These are phyloP conservation scores for Dovyalis caffra DNA, from an alignment of 345 rosid species.

Conservation along the genomic window DNA sequence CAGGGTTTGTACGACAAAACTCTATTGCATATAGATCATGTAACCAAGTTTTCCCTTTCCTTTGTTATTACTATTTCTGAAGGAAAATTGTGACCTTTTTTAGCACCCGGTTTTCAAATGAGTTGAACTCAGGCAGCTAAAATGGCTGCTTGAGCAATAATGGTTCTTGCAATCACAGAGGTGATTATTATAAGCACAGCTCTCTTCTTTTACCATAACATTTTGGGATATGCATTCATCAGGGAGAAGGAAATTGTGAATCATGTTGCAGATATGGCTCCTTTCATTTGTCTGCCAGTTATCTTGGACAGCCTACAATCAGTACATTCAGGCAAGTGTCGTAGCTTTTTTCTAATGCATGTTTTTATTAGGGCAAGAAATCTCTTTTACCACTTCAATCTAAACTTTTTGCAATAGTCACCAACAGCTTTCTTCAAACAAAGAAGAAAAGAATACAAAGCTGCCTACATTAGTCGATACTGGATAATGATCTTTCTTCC, in stretches of 20 bases:
- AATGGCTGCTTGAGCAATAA: conserved; percentile 25
- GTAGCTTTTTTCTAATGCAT: neutral
- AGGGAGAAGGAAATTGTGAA: conserved; percentile 36
- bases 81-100: neutral
- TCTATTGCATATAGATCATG: too few species aligned
- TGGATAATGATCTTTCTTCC: neutral
- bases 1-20: neutral
- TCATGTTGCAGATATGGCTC: conserved; percentile 35
- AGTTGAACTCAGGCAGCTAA: conserved; percentile 46
- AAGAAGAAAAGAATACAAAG: neutral
- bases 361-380: neutral
- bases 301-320: conserved; percentile 35
- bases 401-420: neutral
- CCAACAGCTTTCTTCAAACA: neutral
- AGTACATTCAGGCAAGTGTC: conserved; percentile 36
- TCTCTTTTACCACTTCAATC: neutral
- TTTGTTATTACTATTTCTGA: neutral
- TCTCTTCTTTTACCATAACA: conserved; percentile 29
- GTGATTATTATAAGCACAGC: conserved; percentile 24
- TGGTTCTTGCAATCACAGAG: conserved; percentile 28
- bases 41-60: too few species aligned
- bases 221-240: conserved; percentile 38
- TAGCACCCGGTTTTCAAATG: conserved; percentile 54
- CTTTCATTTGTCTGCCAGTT: conserved; percentile 32
- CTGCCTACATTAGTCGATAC: neutral